A percentile compares a stretch with the other conserved stretches of the same genome.
Evolutionary conservation across 2,329 filamentous ascomycete genomes (phyloP).

Genomic region (Escovopsis sp.): DNA sequence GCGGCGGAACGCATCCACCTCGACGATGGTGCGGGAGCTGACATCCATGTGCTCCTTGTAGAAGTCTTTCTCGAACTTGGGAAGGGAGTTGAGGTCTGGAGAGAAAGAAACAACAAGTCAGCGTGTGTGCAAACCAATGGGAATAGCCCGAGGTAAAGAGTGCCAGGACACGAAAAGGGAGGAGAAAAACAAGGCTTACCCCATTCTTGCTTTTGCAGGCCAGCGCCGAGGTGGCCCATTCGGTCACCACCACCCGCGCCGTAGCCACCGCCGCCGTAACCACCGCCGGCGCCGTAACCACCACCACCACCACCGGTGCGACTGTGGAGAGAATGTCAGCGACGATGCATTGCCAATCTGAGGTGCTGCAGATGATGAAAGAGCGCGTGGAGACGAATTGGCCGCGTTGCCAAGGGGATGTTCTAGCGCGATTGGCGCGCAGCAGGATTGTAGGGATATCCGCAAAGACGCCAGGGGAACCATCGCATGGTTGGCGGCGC

Average conservation of each 20-base stretch:
- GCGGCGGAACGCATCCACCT: slow-evolving; percentile 79
- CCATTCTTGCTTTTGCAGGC: slow-evolving; percentile 78
- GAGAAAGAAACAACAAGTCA: background rate
- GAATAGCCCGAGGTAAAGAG: background rate
- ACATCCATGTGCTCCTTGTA: slow-evolving; percentile 91
- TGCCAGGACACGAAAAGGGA: background rate
- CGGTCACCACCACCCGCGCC: slow-evolving; percentile 68
- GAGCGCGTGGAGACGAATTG: background rate
- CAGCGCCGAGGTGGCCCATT: slow-evolving; percentile 82
- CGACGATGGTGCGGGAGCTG: slow-evolving; percentile 52
- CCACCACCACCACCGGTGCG: slow-evolving; percentile 16
- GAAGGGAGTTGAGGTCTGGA: slow-evolving; percentile 58
- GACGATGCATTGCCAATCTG: slow-evolving; percentile 18
- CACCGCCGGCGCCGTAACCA: slow-evolving; percentile 20
- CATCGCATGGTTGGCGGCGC: slow-evolving; percentile 18
- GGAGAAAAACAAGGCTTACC: slow-evolving; percentile 53
- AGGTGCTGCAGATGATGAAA: background rate
- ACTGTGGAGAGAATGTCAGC: slow-evolving; percentile 29
- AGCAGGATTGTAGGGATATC: no score
- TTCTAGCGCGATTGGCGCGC: no score
- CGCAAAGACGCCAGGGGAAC: no score
- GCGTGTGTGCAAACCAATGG: background rate
- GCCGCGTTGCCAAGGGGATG: no score
- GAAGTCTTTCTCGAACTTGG: slow-evolving; percentile 98
- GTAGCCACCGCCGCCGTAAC: slow-evolving; percentile 20